phyloP scores from a whole-genome alignment of 768 basidiomycete species.

The Leccinellum luteum region DNA sequence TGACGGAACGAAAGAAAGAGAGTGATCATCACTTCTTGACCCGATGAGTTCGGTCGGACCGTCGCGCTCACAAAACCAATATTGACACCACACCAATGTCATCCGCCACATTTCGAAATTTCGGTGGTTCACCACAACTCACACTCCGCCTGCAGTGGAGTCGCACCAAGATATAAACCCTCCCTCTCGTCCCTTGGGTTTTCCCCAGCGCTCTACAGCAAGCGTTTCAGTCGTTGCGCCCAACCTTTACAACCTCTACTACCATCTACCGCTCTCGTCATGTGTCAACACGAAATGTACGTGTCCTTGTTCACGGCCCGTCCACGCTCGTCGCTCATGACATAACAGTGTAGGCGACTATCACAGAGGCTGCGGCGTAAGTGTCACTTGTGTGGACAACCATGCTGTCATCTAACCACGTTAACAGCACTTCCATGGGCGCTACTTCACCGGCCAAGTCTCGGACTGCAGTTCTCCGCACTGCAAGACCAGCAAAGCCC shows the following conservation, averaged over 20 bases:
- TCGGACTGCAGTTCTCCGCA: constrained; percentile 29
- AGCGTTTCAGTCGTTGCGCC: neutral
- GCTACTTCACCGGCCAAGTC: constrained; percentile 35
- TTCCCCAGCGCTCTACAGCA: neutral
- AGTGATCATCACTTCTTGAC: neutral
- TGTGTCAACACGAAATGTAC: constrained; percentile 40
- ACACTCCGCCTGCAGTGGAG: constrained; percentile 9
- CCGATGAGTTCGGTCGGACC: neutral
- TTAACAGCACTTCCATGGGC: constrained; percentile 36
- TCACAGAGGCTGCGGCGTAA: constrained; percentile 36
- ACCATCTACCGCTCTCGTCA: constrained; percentile 6
- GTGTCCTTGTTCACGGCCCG: neutral
- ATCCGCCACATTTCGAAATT: constrained; percentile 4
- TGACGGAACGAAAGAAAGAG: neutral
- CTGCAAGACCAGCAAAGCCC: constrained; percentile 35
- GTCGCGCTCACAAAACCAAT: neutral
- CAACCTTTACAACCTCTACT: neutral
- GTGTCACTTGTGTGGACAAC: constrained; percentile 3
- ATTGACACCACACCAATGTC: constrained; percentile 1
- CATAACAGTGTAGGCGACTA: constrained; percentile 34
- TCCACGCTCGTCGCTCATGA: constrained; percentile 1
- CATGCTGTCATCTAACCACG: constrained; percentile 6
- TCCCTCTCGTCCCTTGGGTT: neutral
- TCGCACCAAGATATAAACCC: constrained; percentile 10
- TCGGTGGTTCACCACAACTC: neutral